Base-by-base conservation (phyloP, 2,329 filamentous ascomycete genomes). In the Fusarium transvaalense region DNA sequence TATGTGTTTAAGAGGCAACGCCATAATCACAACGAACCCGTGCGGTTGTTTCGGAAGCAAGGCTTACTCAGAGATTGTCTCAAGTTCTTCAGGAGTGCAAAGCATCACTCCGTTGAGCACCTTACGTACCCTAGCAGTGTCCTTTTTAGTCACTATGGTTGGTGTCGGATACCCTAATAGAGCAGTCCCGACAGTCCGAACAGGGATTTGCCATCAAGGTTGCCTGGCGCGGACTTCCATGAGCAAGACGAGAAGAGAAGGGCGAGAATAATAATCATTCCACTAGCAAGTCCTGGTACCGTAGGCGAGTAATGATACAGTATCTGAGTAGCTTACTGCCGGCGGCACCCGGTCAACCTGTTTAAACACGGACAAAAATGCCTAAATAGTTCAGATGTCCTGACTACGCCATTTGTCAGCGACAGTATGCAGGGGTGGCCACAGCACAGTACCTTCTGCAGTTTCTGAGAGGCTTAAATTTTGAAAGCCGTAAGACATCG, bases 371-470 rank as follows among this genome's bases (percentile, higher is more conserved):
- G 62, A 42, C 58, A 58, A 47, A 63, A 43, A 63, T 74, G 66
- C 72, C 68, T 60, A 72, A 70, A 72, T 32, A 53, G 67, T 71
- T 54, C 48, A 64, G 48, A 59, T 41, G 65, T 35, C 47, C 50
- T 68, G 60, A 59, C 67, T 47, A 47, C 52, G 43, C 60, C 64
- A 74, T 74, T 74, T 74, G 72, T 70, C 65, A 74, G 64, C 69
- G 42, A 38, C 6, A 50, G 48, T 48, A 58, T 66, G 45, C 38
- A 52, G 31, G 45, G 31, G 41, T 54, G 17, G 37, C 21, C 31
- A 12, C 51, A 50, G 25, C 25, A 25, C 14, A 42, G 55, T 37
- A 62, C 17, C 23, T 64, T 48, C 56, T 34, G 45, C 38, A 34
- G 29, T 35, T 54, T 27, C 23, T 32, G 29, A 35, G 37, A 46